A percentile compares a stretch with the other conserved stretches of the same genome.
Evolutionary conservation across 768 basidiomycete species (phyloP).

Genomic region (Phanerodontia chrysosporium): DNA sequence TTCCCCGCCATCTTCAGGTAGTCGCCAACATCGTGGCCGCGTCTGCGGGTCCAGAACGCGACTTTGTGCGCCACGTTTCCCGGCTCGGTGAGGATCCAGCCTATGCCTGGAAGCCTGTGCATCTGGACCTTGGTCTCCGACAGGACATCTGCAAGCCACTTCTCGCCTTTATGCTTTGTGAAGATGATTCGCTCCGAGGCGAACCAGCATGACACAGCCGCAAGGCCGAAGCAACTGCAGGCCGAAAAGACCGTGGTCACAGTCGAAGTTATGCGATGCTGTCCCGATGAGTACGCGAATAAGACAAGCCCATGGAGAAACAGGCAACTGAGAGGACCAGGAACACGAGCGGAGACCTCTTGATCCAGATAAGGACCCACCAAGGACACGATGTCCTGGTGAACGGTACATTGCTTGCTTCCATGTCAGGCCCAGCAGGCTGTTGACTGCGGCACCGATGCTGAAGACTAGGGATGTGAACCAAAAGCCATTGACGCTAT

Average conservation of each 20-base stretch:
- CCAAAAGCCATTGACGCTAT: slow-evolving; percentile 70
- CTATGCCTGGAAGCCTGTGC: slow-evolving; percentile 18
- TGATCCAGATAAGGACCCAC: slow-evolving; percentile 88
- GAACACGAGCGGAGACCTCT: slow-evolving; percentile 77
- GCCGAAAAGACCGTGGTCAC: slow-evolving; percentile 76
- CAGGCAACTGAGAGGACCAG: slow-evolving; percentile 80
- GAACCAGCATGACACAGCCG: slow-evolving; percentile 72
- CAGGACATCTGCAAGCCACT: slow-evolving; percentile 64
- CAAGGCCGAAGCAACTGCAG: slow-evolving; percentile 66
- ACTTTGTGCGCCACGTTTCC: slow-evolving; percentile 15
- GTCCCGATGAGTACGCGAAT: slow-evolving; percentile 67
- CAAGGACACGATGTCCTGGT: slow-evolving; percentile 74
- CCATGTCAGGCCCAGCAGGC: slow-evolving; percentile 73
- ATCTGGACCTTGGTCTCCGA: slow-evolving; percentile 24
- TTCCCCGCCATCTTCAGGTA: slow-evolving; percentile 2
- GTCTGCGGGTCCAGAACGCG: slow-evolving; percentile 15
- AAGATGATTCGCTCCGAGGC: slow-evolving; percentile 67
- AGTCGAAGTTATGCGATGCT: slow-evolving; percentile 60
- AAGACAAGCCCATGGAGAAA: slow-evolving; percentile 77
- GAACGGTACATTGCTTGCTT: slow-evolving; percentile 82
- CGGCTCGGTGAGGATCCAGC: slow-evolving; percentile 23
- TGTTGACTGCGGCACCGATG: slow-evolving; percentile 74
- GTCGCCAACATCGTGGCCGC: slow-evolving; percentile 16
- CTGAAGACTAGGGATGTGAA: slow-evolving; percentile 74
- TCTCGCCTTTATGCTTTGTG: slow-evolving; percentile 55